Conservation (phyloP, 73 alveolate species). For the Paramecium octaurelia region DNA sequence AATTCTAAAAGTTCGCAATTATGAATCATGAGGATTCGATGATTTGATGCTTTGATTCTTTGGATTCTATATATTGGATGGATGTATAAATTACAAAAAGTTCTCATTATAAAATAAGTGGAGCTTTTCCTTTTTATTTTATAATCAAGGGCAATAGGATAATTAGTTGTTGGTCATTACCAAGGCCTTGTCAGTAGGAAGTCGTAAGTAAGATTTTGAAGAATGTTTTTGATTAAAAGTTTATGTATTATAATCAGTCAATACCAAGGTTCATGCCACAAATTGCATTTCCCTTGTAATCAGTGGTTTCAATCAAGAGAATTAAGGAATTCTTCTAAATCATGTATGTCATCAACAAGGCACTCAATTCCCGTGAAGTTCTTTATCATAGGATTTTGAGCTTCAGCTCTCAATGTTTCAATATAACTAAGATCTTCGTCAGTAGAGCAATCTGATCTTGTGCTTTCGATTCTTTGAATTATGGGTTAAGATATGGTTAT, state of each 20-base stretch:
- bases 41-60: not conserved
- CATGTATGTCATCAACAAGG: not conserved
- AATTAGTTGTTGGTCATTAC: not conserved
- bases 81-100: not conserved
- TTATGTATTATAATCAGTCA: not conserved
- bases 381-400: constrained; percentile 4
- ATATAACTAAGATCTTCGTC: not conserved
- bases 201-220: not conserved
- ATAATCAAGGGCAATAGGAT: not conserved
- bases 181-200: not conserved
- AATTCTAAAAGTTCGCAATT: not conserved
- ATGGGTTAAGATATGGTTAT: not conserved
- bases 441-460: not conserved
- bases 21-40: not conserved
- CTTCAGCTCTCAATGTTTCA: not conserved
- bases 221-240: not conserved
- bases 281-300: not conserved
- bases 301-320: not conserved
- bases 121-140: not conserved
- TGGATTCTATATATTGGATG: not conserved
- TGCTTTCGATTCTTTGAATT: not conserved
- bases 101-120: not conserved
- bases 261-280: not conserved
- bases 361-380: not conserved
- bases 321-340: not conserved